phyloP scores from a whole-genome alignment of 2,329 filamentous ascomycete genomes.

The Ophiostoma perfectum region DNA sequence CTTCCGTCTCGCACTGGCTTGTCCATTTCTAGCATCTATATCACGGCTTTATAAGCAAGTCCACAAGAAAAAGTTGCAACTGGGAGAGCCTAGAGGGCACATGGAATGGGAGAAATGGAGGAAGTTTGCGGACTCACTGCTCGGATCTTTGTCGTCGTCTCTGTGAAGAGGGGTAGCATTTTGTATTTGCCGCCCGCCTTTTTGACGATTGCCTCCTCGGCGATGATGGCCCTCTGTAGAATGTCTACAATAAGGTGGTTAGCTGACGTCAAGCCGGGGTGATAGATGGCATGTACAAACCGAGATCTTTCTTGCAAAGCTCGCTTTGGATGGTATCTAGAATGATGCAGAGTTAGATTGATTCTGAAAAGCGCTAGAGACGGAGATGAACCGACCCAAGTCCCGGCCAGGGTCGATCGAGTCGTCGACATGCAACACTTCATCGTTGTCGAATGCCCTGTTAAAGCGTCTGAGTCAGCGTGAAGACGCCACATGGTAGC shows the following conservation, averaged over 20 bases:
- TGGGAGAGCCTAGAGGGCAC: not conserved
- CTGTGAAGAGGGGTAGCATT: slow-evolving; percentile 42
- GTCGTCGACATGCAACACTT: slow-evolving; percentile 44
- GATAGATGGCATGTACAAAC: slow-evolving; percentile 23
- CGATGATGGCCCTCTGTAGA: slow-evolving; percentile 36
- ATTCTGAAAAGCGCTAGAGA: not conserved
- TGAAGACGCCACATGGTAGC: not conserved
- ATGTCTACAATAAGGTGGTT: slow-evolving; percentile 32
- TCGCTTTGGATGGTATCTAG: slow-evolving; percentile 38
- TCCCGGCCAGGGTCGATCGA: slow-evolving; percentile 43
- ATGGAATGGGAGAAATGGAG: not conserved
- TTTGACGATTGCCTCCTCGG: slow-evolving; percentile 38
- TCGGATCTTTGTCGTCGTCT: slow-evolving; percentile 40
- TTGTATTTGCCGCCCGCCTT: slow-evolving; percentile 43
- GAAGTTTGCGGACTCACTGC: slow-evolving; percentile 28
- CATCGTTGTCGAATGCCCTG: slow-evolving; percentile 42
- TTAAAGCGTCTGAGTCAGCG: slow-evolving; percentile 16
- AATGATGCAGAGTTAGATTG: slow-evolving; percentile 2
- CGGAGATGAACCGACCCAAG: slow-evolving; percentile 32
- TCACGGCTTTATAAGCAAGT: slow-evolving; percentile 16
- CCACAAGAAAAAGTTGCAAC: not conserved
- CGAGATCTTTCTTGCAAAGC: slow-evolving; percentile 40
- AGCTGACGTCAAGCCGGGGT: not conserved
- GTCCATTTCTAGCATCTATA: slow-evolving; percentile 37
- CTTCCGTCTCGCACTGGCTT: slow-evolving; percentile 40